Base-by-base conservation (phyloP, 305 asterid genomes). In the Salvia sclarea region DNA sequence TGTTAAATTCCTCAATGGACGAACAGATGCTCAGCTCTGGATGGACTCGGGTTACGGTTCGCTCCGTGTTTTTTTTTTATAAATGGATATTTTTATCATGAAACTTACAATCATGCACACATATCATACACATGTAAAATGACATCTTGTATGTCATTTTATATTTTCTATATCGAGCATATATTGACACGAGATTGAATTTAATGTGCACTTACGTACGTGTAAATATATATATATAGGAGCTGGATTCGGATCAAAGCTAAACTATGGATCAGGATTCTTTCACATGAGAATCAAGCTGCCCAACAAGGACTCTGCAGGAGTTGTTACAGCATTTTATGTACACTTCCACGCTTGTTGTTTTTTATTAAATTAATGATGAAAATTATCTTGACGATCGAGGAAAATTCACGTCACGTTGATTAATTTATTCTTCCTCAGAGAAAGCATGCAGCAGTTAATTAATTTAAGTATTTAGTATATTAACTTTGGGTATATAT, bases 261-360 rank as follows among this genome's bases (percentile, higher is more conserved):
- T 37, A 61, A 78, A 73, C 30, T 88, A 83, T 22, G 90, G 84
- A 56, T 85, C 98, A 2, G 96, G 98, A 25, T 84, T 80, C 70
- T 86, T 92, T 52, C 79, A 83, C 11, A 64, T 90, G 90, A 82
- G 69, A 69, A 82, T 92, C 60, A 90, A 88, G 72, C 66, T 85
- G 37, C 90, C 90, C n/a, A 54, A 63, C 52, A 76, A 40, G 71
- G 78, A 86, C 79, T 61, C 90, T 56, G 91, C 91, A 0, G 98
- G 98, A 52, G 92, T 90, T 21, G 82, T 90, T 31, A 85, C 92
- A 24, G 78, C 95, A 18, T 92, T 83, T 59, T 92, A 90, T 44
- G 98, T 87, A 80, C 11, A 31, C 0, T 6, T 48, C 28, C 68
- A 22, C 20, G 14, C 45, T 1, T 31, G 11, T 16, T 2, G 8